Base-by-base conservation (phyloP, 1,139 yeast genomes). In the Sugiyamaella xylanicola region DNA sequence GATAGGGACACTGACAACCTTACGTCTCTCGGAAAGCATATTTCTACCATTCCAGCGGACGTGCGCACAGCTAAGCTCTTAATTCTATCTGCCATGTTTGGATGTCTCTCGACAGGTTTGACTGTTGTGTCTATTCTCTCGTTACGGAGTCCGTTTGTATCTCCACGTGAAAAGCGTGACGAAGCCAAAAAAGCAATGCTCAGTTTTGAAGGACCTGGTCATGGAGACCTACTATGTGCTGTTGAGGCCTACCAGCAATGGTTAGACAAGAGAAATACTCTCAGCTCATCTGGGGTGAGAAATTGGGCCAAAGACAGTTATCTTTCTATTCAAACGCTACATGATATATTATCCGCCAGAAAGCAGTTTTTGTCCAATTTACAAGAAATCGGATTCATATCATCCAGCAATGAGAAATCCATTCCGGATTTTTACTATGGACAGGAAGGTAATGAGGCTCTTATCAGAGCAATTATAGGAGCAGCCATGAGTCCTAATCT, bases 401-500 rank as follows among this genome's bases (percentile, higher is more conserved):
- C 90, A 0, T 56, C 66, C 2, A 63, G 58, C 17, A 48, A 62
- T 54, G 58, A 64, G 56, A 21, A 54, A 52, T 5, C 57, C 16
- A 16, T 56, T 21, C 56, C 63, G 1, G 40, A 53, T 7, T 54
- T 59, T 35, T 58, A 65, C 57, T 84, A 85, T 65, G 73, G 82
- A 58, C 85, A 87, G 61, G 71, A 70, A 9, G 64, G 67, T 1
- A 85, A 85, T 62, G 71, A 72, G 42, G 70, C 78, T 3, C 74
- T 91, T 1, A 65, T 90, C 2, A 77, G 84, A 39, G 82, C 96
- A 0, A 77, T 92, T 0, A 72, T 91, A 21, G 84, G 95, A 0
- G 95, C 96, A 2, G 79, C 97, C 0, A 82, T 85, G 64, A 87
- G 86, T 63, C 98, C 98, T 0, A 86, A 87, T 54, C 75, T 90